These are phyloP conservation scores for Penicillium corylophilum DNA, from an alignment of 2,329 filamentous ascomycete species.

Conservation along the genomic window DNA sequence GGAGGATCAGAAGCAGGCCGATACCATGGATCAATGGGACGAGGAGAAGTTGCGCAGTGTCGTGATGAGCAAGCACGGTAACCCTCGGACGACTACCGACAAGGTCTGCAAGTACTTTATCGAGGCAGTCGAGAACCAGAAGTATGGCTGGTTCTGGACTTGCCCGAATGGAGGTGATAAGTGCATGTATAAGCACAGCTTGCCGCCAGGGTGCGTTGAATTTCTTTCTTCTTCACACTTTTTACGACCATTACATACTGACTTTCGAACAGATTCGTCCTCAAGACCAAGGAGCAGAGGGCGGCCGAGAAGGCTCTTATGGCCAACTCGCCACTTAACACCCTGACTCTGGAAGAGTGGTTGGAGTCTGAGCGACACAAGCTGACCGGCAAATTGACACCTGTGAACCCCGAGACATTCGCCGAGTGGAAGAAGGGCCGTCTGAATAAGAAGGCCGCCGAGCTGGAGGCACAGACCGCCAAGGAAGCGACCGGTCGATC, in stretches of 20 bases:
- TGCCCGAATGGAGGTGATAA: conserved; percentile 96
- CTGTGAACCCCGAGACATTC: conserved; percentile 88
- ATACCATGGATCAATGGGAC: conserved; percentile 96
- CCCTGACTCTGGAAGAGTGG: conserved; percentile 95
- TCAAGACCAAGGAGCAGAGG: conserved; percentile 97
- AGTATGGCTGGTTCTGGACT: conserved; percentile 99
- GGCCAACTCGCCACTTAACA: conserved; percentile 94
- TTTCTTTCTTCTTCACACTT: background rate
- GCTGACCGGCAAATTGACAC: conserved; percentile 84
- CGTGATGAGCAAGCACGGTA: conserved; percentile 93
- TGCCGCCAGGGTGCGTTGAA: conserved; percentile 82
- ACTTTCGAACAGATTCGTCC: conserved; percentile 67
- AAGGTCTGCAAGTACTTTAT: conserved; percentile 99
- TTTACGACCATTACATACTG: conserved; percentile 4
- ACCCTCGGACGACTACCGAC: conserved; percentile 90
- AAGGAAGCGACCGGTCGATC: conserved; percentile 95
- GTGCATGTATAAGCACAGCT: conserved; percentile 97
- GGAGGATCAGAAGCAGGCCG: conserved; percentile 74
- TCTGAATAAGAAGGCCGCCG: conserved; percentile 90
- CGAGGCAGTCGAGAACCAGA: conserved; percentile 93
- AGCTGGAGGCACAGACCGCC: conserved; percentile 82
- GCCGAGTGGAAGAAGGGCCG: conserved; percentile 97
- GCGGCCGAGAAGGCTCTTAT: conserved; percentile 92
- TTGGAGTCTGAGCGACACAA: conserved; percentile 95
- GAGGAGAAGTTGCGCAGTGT: conserved; percentile 92